phyloP scores from a whole-genome alignment of 352 stramenopile species.

The Globisporangium spiculum region DNA sequence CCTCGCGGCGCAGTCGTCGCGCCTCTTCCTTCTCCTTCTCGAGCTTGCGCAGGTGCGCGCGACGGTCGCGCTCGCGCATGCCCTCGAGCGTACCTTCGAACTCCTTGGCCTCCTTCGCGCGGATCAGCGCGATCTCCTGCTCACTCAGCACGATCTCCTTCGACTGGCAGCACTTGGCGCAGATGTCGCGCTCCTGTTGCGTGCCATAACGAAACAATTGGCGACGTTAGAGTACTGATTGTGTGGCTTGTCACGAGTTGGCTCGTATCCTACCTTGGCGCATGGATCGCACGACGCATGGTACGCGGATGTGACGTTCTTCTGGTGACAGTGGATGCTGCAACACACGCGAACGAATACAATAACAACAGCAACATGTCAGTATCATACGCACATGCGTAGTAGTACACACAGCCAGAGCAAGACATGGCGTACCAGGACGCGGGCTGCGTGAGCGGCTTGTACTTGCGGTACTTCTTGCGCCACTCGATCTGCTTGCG shows the following conservation, averaged over 20 bases:
- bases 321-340: slow-evolving; percentile 91
- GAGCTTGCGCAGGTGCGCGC: slow-evolving; percentile 60
- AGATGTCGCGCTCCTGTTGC: slow-evolving; percentile 72
- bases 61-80: slow-evolving; percentile 79
- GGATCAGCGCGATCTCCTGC: slow-evolving; percentile 56
- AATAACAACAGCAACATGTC: background rate
- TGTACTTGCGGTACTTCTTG: slow-evolving; percentile 99
- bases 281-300: slow-evolving; percentile 93
- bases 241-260: slow-evolving; percentile 4
- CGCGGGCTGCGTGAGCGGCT: slow-evolving; percentile 91
- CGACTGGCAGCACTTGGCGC: slow-evolving; percentile 82
- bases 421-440: slow-evolving; percentile 66
- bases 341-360: slow-evolving; percentile 8
- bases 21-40: slow-evolving; percentile 56
- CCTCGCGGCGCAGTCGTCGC: slow-evolving; percentile 20
- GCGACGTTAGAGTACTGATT: background rate
- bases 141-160: slow-evolving; percentile 52
- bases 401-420: background rate
- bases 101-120: slow-evolving; percentile 46
- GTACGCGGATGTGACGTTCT: slow-evolving; percentile 93
- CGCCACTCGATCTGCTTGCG: slow-evolving; percentile 97
- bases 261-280: slow-evolving; percentile 43
- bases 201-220: background rate
- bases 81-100: slow-evolving; percentile 52
- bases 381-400: background rate